Base-by-base conservation (phyloP, 2,329 filamentous ascomycete genomes). In the Botrytis paeoniae region DNA sequence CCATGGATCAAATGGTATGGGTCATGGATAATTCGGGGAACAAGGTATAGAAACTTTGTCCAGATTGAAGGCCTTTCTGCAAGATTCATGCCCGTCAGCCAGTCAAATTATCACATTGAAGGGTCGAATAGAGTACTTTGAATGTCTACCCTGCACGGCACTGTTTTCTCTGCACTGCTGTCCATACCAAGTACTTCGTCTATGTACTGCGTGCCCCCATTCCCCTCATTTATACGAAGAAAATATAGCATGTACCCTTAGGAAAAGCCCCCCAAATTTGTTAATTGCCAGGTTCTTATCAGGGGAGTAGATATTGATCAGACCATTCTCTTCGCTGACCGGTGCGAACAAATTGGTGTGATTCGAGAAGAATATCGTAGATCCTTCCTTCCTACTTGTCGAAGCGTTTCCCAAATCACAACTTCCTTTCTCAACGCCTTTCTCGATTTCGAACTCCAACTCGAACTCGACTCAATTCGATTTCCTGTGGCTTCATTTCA, bases 41-140 rank as follows among this genome's bases (percentile, higher is more conserved):
- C 69, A 62, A 63, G 54, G 57, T 45, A 51, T 51, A 61, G 59
- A 51, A 51, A 57, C n/a, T 29, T 45, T 32, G 57, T 70, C 69
- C 69, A 70, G 57, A 64, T 63, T 48, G 41, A 70, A 63, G 57
- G 57, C 69, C 57, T 51, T 41, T 39, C 69, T 48, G 39, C 57
- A 63, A 70, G 54, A 70, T 70, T 70, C 9, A 70, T 63, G 54
- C 29, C 57, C 43, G 32, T 51, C 69, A 22, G 48, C 41, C 43
- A 71, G 32, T 43, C 37, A 68, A 35, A 32, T 43, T 16, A 25
- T 69, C 29, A n/a, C 41, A 60, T 69, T 69, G 66, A 69, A 18
- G 14, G 51, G 45, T 68, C 35, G 25, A 22, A 68, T 57, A 57
- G 48, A 68, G 63, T 22, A 9, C 32, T 35, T 51, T 51, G 64